Base-by-base conservation (phyloP, 2,329 filamentous ascomycete species). In the Diaporthe citri region DNA sequence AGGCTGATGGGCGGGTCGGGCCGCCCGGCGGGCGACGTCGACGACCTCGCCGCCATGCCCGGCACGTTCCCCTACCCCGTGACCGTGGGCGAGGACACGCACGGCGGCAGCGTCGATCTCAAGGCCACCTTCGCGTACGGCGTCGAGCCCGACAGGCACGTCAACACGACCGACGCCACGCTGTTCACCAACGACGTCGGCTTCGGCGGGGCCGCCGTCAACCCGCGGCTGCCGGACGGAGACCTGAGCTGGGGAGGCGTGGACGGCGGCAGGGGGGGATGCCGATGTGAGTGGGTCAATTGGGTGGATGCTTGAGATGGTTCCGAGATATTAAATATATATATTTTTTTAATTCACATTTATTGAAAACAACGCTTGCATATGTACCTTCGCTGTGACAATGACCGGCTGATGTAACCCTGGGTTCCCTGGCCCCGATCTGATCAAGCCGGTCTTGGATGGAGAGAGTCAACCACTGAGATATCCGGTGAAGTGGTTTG, bases 61-160 rank as follows among this genome's bases (percentile, higher is more conserved):
- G 91, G 90, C 10, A 89, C 88, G 5, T 91, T 93, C 82, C 91
- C 91, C 2, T 93, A 92, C 77, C 91, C 91, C 0, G 86, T 92
- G 56, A 92, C 90, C 5, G 81, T 93, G 59, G 88, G 87, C 25
- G 85, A 89, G 76, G 91, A 93, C 81, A 89, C 90, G 60, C 91
- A 93, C 79, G 91, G 91, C 55, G 91, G 91, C 20, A 81, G 90
- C 78, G 82, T 84, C 9, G 78, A 79, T 17, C 82, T 82, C 77
- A 93, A 93, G 83, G 84, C 88, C 56, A 83, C 89, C 3, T 92
- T 88, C 83, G 85, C 86, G 64, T 89, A 90, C 80, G 83, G 82
- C 4, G 86, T 93, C 74, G 82, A 88, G 66, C 83, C 85, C 36
- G 80, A 86, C 36, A 85, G 87, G 79, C 80, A 83, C 66, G 85